Conservation (phyloP, 164 flowering plant genomes). For the Vitis amurensis region DNA sequence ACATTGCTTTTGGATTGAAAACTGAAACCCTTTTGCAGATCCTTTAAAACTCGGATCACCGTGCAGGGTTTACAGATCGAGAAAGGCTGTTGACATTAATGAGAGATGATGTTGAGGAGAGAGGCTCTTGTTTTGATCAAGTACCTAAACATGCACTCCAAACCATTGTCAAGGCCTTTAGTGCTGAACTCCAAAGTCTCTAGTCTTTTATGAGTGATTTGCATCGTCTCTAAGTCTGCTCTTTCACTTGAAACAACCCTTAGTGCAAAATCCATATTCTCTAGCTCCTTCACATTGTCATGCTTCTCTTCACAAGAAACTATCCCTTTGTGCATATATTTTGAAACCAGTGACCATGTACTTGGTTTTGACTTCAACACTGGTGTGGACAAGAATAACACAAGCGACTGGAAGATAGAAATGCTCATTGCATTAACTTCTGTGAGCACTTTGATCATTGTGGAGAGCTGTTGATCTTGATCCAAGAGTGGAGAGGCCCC, state of each 20-base stretch:
- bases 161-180: slow-evolving; percentile 32
- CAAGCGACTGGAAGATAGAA: slow-evolving; percentile 31
- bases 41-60: slow-evolving; percentile 18
- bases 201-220: slow-evolving; percentile 13
- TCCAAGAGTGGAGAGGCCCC: background rate
- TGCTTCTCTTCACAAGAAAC: slow-evolving; percentile 13
- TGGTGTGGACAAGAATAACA: slow-evolving; percentile 28
- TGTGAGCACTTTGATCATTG: slow-evolving; percentile 26
- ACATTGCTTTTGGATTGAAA: background rate
- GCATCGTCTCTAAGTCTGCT: slow-evolving; percentile 8
- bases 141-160: slow-evolving; percentile 35
- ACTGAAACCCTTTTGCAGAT: slow-evolving; percentile 1
- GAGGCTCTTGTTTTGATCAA: slow-evolving; percentile 43
- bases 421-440: slow-evolving; percentile 33
- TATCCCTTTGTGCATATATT: slow-evolving; percentile 17
- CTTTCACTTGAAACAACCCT: background rate
- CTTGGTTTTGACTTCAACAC: slow-evolving; percentile 18
- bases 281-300: slow-evolving; percentile 19
- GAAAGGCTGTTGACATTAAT: slow-evolving; percentile 3
- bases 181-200: slow-evolving; percentile 27
- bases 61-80: slow-evolving; percentile 1
- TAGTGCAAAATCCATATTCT: slow-evolving; percentile 15
- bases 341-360: slow-evolving; percentile 34
- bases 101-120: slow-evolving; percentile 38
- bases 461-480: slow-evolving; percentile 12